A percentile compares a stretch with the other conserved stretches of the same genome.
Evolutionary conservation across 257 asterid species (phyloP).

Genomic region (Nicotiana sylvestris): DNA sequence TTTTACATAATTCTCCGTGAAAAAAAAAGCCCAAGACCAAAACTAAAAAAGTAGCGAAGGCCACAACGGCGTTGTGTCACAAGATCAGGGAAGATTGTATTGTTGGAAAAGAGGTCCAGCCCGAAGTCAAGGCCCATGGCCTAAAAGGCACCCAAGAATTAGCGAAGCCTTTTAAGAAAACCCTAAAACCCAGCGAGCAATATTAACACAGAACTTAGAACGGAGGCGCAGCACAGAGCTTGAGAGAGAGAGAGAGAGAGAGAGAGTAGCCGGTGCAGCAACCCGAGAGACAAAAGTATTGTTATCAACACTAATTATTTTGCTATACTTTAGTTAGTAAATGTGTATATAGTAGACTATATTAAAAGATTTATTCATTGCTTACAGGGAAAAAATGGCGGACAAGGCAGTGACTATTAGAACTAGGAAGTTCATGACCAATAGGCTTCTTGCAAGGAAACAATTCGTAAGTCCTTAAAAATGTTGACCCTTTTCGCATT

Average conservation of each 20-base stretch:
- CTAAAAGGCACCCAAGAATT: not conserved
- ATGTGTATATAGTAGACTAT: not conserved
- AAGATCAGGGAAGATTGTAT: too few species aligned
- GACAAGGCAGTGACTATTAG: constrained; percentile 89
- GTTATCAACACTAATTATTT: not conserved
- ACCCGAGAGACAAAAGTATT: not conserved
- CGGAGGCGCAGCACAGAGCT: not conserved
- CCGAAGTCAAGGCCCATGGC: not conserved
- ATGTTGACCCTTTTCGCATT: not conserved
- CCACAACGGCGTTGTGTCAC: too few species aligned
- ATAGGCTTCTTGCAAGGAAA: constrained; percentile 80
- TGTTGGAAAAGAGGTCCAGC: not conserved
- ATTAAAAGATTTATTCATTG: not conserved
- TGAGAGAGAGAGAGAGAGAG: not conserved
- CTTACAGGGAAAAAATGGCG: constrained; percentile 47
- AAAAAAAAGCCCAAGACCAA: too few species aligned
- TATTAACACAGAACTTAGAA: not conserved
- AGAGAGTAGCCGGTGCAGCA: not conserved
- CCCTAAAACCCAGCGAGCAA: not conserved
- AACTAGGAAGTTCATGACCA: constrained; percentile 88
- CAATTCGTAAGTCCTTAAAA: constrained; percentile 51
- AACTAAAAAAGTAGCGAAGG: too few species aligned
- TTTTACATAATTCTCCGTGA: too few species aligned
- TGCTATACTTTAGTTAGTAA: not conserved
- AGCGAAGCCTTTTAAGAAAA: not conserved